Evolutionary conservation across 495 filamentous ascomycete genomes (phyloP).

Genomic region (Tuber borchii): DNA sequence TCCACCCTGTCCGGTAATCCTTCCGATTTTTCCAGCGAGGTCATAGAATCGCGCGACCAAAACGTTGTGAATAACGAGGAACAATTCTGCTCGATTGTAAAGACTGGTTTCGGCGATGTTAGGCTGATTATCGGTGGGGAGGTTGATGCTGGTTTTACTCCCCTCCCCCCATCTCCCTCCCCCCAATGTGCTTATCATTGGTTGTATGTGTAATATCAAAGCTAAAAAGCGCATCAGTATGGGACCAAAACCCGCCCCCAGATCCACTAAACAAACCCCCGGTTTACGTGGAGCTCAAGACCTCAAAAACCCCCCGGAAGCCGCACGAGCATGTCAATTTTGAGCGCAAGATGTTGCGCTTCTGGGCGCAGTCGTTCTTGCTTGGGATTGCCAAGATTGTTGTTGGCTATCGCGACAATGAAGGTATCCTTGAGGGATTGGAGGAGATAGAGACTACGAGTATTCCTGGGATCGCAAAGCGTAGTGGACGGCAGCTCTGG

Average conservation of each 20-base stretch:
- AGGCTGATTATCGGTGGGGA: slow-evolving; percentile 81
- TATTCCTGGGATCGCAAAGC: slow-evolving; percentile 67
- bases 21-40: slow-evolving; percentile 60
- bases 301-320: slow-evolving; percentile 60
- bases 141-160: slow-evolving; percentile 74
- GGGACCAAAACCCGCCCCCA: slow-evolving; percentile 42
- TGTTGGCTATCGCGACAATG: slow-evolving; percentile 71
- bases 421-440: slow-evolving; percentile 63
- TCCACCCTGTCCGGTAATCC: slow-evolving; percentile 66
- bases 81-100: slow-evolving; percentile 90
- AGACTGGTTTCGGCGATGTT: slow-evolving; percentile 69
- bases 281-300: slow-evolving; percentile 95
- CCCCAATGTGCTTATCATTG: background rate
- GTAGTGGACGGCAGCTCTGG: slow-evolving; percentile 61
- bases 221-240: slow-evolving; percentile 13
- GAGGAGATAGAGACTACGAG: slow-evolving; percentile 70
- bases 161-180: background rate
- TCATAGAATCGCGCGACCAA: slow-evolving; percentile 68
- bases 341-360: slow-evolving; percentile 84
- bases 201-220: slow-evolving; percentile 4
- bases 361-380: slow-evolving; percentile 94
- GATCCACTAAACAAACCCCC: slow-evolving; percentile 56
- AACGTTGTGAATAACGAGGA: slow-evolving; percentile 74
- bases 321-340: slow-evolving; percentile 64
- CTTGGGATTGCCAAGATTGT: slow-evolving; percentile 87